Evolutionary conservation across 352 stramenopile genomes (phyloP).

Genomic region (Globisporangium splendens): DNA sequence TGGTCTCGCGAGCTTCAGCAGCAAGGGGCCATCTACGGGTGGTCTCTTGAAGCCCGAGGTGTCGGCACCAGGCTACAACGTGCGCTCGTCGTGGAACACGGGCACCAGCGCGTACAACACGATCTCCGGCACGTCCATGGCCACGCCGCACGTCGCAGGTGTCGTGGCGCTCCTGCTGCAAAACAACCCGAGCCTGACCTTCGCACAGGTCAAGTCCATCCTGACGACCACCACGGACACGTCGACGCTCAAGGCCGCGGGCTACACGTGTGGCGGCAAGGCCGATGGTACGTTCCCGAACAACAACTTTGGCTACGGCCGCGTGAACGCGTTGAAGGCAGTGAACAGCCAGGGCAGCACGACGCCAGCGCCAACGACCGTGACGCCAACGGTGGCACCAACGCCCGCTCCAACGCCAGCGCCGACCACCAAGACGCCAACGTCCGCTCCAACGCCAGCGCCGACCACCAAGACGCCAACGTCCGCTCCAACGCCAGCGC

Average conservation of each 20-base stretch:
- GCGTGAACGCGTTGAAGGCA: constrained; percentile 21
- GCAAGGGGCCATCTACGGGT: constrained; percentile 17
- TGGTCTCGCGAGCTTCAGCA: constrained; percentile 24
- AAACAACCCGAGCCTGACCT: constrained; percentile 17
- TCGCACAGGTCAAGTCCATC: constrained; percentile 9
- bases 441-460: neutral
- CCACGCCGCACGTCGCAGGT: constrained; percentile 28
- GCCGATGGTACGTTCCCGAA: constrained; percentile 21
- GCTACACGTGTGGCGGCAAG: constrained; percentile 11
- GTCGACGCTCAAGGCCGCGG: constrained; percentile 5
- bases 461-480: neutral
- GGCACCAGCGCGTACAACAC: constrained; percentile 20
- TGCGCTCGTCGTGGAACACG: constrained; percentile 20
- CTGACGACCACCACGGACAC: constrained; percentile 18
- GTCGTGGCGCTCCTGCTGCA: constrained; percentile 30
- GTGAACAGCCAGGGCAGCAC: constrained; percentile 2
- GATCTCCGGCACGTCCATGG: constrained; percentile 34
- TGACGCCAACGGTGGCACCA: neutral
- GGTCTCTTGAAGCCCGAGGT: constrained; percentile 30
- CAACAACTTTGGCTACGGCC: constrained; percentile 34
- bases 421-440: neutral
- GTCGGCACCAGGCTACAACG: constrained; percentile 18
- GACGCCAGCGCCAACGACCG: neutral
- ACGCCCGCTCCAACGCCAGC: neutral
- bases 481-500: too few relatives aligned